Conservation (phyloP, 2,329 filamentous ascomycete species). For the Metarhizium humberi region DNA sequence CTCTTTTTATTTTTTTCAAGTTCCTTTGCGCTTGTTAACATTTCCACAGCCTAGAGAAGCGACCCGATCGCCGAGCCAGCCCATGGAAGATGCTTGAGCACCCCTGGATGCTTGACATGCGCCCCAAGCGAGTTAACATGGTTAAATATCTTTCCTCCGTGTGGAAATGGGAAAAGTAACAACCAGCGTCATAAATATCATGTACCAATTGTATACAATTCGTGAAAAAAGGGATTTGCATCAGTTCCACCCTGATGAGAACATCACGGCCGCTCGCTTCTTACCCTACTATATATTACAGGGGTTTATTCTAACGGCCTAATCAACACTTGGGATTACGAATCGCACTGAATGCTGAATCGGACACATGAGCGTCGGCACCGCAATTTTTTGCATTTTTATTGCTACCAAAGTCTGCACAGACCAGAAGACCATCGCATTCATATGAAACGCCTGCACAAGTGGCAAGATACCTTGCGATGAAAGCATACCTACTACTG, state of each 20-base stretch:
- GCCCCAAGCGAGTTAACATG: conserved; percentile 95
- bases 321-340: background rate
- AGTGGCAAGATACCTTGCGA: background rate
- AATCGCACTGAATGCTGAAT: background rate
- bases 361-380: background rate
- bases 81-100: conserved; percentile 99
- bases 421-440: background rate
- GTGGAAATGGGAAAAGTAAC: conserved; percentile 84
- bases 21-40: background rate
- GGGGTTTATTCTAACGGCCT: background rate
- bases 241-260: background rate
- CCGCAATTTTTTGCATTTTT: background rate
- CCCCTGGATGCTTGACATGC: conserved; percentile 98
- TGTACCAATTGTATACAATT: background rate
- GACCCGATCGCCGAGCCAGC: conserved; percentile 74
- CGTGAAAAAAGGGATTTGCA: background rate
- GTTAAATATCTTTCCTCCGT: conserved; percentile 85
- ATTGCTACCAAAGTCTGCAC: background rate
- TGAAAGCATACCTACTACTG: background rate
- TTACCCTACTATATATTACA: background rate
- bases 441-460: conserved; percentile 1
- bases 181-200: background rate
- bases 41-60: conserved; percentile 74
- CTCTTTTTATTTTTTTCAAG: conserved; percentile 9
- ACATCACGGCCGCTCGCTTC: background rate